These are phyloP conservation scores for Aspergillus ellipticus DNA, from an alignment of 495 filamentous ascomycete species.

Conservation along the genomic window DNA sequence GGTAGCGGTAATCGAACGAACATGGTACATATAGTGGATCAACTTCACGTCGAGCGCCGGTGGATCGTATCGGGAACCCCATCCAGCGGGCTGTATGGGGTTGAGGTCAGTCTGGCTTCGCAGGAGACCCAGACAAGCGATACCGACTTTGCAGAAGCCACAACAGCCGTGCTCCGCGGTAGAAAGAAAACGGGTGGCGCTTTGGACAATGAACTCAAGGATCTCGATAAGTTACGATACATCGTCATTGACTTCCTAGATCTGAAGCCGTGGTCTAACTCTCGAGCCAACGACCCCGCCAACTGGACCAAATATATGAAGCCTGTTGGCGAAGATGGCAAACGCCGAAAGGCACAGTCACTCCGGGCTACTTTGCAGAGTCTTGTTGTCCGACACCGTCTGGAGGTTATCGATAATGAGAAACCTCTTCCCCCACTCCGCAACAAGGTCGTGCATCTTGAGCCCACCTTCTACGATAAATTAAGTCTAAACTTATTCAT, in stretches of 20 bases:
- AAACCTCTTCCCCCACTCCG: constrained; percentile 63
- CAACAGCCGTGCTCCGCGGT: constrained; percentile 28
- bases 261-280: constrained; percentile 71
- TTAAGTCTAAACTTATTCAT: constrained; percentile 82
- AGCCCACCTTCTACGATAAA: constrained; percentile 80
- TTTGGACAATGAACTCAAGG: constrained; percentile 57
- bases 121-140: constrained; percentile 41
- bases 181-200: constrained; percentile 37
- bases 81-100: constrained; percentile 72
- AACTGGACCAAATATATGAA: constrained; percentile 76
- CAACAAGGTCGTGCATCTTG: constrained; percentile 68
- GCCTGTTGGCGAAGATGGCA: constrained; percentile 53
- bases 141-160: constrained; percentile 29
- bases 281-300: constrained; percentile 43
- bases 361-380: constrained; percentile 68
- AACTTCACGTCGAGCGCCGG: constrained; percentile 65
- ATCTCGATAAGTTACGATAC: constrained; percentile 69
- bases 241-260: constrained; percentile 69
- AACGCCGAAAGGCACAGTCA: constrained; percentile 54
- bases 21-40: constrained; percentile 61
- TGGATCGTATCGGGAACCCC: constrained; percentile 95
- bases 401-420: constrained; percentile 64
- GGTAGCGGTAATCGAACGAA: constrained; percentile 56
- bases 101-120: constrained; percentile 59
- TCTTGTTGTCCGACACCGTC: constrained; percentile 75